Percentiles rank a stretch among this genome's conserved stretches.
These are phyloP conservation scores for Pseudocercospora vitis DNA, from an alignment of 2,329 filamentous ascomycete genomes.

Conservation along the genomic window DNA sequence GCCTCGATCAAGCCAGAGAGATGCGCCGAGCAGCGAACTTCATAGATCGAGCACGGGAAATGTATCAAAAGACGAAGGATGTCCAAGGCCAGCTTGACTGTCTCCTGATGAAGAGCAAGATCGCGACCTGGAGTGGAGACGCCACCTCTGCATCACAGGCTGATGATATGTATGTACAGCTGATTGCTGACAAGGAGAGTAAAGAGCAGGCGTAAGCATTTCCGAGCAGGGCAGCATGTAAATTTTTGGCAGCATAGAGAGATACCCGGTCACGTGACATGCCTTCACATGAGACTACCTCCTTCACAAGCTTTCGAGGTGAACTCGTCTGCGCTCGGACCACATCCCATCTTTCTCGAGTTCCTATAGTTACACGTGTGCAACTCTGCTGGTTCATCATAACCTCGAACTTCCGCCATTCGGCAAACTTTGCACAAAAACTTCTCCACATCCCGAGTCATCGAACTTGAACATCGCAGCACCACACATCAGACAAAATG, in stretches of 20 bases:
- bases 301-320: neutral
- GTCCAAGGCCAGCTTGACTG: conserved; percentile 71
- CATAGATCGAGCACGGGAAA: conserved; percentile 39
- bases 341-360: too few relatives aligned
- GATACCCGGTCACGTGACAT: neutral
- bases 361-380: too few relatives aligned
- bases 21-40: conserved; percentile 32
- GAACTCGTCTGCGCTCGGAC: neutral
- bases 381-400: too few relatives aligned
- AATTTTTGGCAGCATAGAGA: too few relatives aligned
- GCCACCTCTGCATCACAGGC: conserved; percentile 25
- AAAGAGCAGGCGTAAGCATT: neutral
- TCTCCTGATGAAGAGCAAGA: conserved; percentile 76
- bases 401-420: neutral
- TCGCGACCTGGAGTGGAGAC: conserved; percentile 71
- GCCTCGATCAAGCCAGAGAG: conserved; percentile 27
- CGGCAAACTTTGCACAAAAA: conserved; percentile 3
- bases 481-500: conserved; percentile 8
- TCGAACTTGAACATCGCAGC: conserved; percentile 1
- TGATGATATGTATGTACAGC: conserved; percentile 28
- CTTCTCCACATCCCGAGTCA: conserved; percentile 9
- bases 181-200: conserved; percentile 14
- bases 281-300: neutral
- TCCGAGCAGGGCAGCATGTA: neutral
- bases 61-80: conserved; percentile 68